Conservation (phyloP, 768 basidiomycete species). For the Suillus bovinus region DNA sequence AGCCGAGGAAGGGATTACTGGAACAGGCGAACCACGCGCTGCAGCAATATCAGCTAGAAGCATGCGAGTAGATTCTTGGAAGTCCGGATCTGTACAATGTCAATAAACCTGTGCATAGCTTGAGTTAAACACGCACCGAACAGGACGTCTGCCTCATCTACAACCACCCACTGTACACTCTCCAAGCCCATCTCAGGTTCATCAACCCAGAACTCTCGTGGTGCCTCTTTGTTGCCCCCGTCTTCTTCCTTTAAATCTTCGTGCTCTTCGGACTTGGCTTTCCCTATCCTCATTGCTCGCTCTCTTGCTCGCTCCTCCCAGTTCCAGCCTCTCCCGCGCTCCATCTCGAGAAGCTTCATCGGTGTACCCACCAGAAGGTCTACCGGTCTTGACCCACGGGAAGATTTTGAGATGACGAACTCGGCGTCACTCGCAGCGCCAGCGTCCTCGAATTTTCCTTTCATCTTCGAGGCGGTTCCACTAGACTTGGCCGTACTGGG, state of each 20-base stretch:
- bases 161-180: slow-evolving; percentile 83
- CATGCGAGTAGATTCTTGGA: slow-evolving; percentile 68
- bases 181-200: slow-evolving; percentile 62
- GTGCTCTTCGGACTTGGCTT: slow-evolving; percentile 31
- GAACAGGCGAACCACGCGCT: slow-evolving; percentile 42
- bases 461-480: slow-evolving; percentile 53
- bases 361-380: slow-evolving; percentile 69
- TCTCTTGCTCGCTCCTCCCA: slow-evolving; percentile 32
- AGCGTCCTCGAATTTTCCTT: slow-evolving; percentile 25
- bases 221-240: slow-evolving; percentile 12
- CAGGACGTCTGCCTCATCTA: slow-evolving; percentile 91
- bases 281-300: slow-evolving; percentile 24
- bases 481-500: slow-evolving; percentile 25
- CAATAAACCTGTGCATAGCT: neutral
- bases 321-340: slow-evolving; percentile 56
- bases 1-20: slow-evolving; percentile 19
- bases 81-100: slow-evolving; percentile 67
- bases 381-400: slow-evolving; percentile 30
- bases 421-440: slow-evolving; percentile 24
- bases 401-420: slow-evolving; percentile 26
- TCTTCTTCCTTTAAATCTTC: slow-evolving; percentile 26
- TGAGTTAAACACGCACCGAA: slow-evolving; percentile 55
- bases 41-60: slow-evolving; percentile 71
- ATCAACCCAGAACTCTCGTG: slow-evolving; percentile 41
- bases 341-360: slow-evolving; percentile 61